Base-by-base conservation (phyloP, 305 asterid species). In the Fraxinus xanthoxyloides region DNA sequence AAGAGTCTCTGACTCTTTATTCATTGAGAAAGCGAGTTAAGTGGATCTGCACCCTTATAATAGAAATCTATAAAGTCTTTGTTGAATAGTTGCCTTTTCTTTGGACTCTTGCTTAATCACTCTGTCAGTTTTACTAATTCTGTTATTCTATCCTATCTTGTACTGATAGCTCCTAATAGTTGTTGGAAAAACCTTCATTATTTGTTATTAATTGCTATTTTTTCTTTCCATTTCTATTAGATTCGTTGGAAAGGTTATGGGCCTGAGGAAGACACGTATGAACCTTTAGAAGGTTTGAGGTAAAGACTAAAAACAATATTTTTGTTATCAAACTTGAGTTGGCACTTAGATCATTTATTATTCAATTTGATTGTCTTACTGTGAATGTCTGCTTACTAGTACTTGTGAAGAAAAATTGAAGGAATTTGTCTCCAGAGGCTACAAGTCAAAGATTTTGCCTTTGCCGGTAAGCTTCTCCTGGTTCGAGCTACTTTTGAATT, bases 181-280 rank as follows among this genome's bases (percentile, higher is more conserved):
- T 21, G 31, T 19, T 21, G 31, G 31, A 23, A 61, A 61, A 61
- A 23, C 70, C 30, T 23, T 61, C 31, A 21, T 61, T 61, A 61
- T 61, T 61, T 51, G 7, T 51, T 51, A 17, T 51, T 17, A 51
- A 17, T 17, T 51, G 61, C 61, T 15, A 51, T 51, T 51, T 51
- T 51, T 61, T 9, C 15, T 23, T 8, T 21, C 28, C 28, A 61
- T 61, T 61, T 61, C 70, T 61, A 61, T 31, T 75, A 89, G 90
- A 75, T 89, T 28, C 84, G 48, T 21, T 89, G 92, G 92, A 86
- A 81, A 63, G 86, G 90, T 40, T 89, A 89, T 87, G 89, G 87
- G n/a, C 78, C 87, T 5, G 85, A 82, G 9, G 56, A 87, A 21
- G 88, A 89, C 72, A 87, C 89, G 4, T 89, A 89, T 90, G 92